Evolutionary conservation across 768 basidiomycete genomes (phyloP).

Genomic region (Artomyces pyxidatus): DNA sequence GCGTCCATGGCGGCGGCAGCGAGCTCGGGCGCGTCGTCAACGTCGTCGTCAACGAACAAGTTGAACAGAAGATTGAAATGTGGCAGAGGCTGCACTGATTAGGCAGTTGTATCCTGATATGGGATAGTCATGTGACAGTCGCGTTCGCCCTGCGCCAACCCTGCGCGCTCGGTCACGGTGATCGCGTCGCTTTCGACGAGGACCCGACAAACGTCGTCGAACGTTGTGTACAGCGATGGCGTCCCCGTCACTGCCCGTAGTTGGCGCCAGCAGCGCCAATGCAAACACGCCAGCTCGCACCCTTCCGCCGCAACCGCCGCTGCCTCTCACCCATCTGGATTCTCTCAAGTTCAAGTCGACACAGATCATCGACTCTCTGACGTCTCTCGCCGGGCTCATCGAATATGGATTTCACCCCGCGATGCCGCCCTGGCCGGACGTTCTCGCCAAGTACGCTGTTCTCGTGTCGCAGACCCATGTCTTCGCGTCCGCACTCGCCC

Average conservation of each 20-base stretch:
- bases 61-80: too few relatives aligned
- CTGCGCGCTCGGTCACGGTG: too few relatives aligned
- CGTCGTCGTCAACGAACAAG: not conserved
- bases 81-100: not conserved
- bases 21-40: not conserved
- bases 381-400: slow-evolving; percentile 53
- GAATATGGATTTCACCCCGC: slow-evolving; percentile 44
- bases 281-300: not conserved
- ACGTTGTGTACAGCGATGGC: too few relatives aligned
- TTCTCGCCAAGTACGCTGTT: slow-evolving; percentile 79
- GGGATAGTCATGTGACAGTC: too few relatives aligned
- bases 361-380: slow-evolving; percentile 74
- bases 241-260: not conserved
- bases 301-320: not conserved
- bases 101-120: not conserved
- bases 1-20: slow-evolving; percentile 22
- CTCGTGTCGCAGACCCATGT: slow-evolving; percentile 77
- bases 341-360: slow-evolving; percentile 69
- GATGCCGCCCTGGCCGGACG: slow-evolving; percentile 79
- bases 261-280: not conserved
- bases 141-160: too few relatives aligned
- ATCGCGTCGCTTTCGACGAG: too few relatives aligned
- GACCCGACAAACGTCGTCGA: too few relatives aligned
- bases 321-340: slow-evolving; percentile 36
- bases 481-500: slow-evolving; percentile 56